Evolutionary conservation across 495 filamentous ascomycete species (phyloP), one percentile per base, ranked within the genome.

Genomic region (Tetracladium setigerum): DNA sequence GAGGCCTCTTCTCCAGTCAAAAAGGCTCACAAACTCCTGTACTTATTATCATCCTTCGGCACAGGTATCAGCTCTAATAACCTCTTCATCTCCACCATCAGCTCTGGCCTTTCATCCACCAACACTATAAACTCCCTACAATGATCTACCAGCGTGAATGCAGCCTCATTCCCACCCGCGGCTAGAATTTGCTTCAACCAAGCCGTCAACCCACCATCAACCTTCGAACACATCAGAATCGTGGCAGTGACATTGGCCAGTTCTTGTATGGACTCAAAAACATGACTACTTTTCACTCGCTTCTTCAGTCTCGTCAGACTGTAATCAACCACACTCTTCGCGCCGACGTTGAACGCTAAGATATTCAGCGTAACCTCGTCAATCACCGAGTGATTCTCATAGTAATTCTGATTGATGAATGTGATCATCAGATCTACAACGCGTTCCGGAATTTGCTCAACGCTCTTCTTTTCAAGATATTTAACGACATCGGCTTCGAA

Each of bases 401-500:
- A 52, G 9, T 4, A 4, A 13, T 58, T 51, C 5, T 30, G 14
- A 22, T 58, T 58, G 40, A 58, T 58, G 47, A 27, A 58, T 14
- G 40, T 36, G 14, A 58, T 33, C 19, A 58, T 35, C 48, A 58
- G 35, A 19, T 50, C 14, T 2, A 58, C 19, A 16, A 58, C 44
- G 12, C 43, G 39, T 16, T 39, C 31, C 1, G 55, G 55, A 13
- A 58, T 14, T 10, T 41, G n/a, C 3, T 52, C 47, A 30, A 52
- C 52, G 10, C 16, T 38, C 40, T 58, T 58, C 41, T 55, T 55
- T 12, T 52, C 52, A 44, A 54, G 31, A 34, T 40, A 49, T 24
- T 58, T 58, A 0, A 31, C 24, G 5, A 58, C 13, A 16, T 54
- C 51, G 1, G 14, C 19, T 35, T 58, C 52, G 47, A 58, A 55